phyloP scores from a whole-genome alignment of 148 eudicot species.

The Nepenthes gracilis region DNA sequence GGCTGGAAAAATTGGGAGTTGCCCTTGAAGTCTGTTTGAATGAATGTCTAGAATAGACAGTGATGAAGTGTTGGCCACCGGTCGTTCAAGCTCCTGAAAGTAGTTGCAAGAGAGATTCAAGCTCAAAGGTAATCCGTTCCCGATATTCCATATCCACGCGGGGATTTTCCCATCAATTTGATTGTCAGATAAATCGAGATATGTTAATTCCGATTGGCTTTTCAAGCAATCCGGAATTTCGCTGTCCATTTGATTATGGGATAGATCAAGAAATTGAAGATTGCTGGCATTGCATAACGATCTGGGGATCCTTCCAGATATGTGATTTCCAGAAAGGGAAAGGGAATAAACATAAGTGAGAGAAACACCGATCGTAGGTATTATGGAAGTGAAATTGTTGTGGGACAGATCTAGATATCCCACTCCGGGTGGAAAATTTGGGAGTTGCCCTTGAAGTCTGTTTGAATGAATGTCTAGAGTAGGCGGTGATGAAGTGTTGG shows the following conservation, averaged over 20 bases:
- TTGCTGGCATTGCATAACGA: conserved; percentile 19
- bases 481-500: neutral
- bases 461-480: conserved; percentile 41
- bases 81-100: conserved; percentile 22
- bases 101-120: conserved; percentile 33
- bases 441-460: conserved; percentile 30
- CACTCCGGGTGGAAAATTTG: conserved; percentile 9
- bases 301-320: conserved; percentile 25
- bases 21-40: conserved; percentile 32
- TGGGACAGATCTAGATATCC: conserved; percentile 28
- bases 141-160: conserved; percentile 26
- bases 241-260: conserved; percentile 20
- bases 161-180: conserved; percentile 27
- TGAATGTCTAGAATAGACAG: conserved; percentile 28
- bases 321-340: conserved; percentile 23
- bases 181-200: conserved; percentile 29
- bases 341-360: conserved; percentile 12
- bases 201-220: conserved; percentile 11
- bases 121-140: conserved; percentile 11
- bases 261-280: conserved; percentile 34
- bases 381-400: conserved; percentile 15
- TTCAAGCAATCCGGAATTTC: conserved; percentile 19
- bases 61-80: neutral
- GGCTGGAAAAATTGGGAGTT: conserved; percentile 21
- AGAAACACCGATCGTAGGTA: conserved; percentile 10